Percentiles rank a stretch among this genome's conserved stretches.
phyloP scores from a whole-genome alignment of 345 rosid genomes.

The Melastoma malabathricum region DNA sequence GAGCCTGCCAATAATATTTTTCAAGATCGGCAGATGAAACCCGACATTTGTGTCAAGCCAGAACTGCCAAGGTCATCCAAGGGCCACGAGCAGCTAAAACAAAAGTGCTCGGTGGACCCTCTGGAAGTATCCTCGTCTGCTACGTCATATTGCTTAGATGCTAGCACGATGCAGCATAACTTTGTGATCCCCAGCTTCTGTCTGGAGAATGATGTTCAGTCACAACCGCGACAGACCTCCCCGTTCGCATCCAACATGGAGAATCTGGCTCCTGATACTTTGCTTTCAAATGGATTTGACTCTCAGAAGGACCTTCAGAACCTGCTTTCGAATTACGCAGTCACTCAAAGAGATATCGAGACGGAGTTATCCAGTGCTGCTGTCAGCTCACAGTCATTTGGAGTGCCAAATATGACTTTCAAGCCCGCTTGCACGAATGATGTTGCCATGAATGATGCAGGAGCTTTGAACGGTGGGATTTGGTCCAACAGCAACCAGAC shows the following conservation, averaged over 20 bases:
- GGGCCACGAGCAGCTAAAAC: constrained; percentile 45
- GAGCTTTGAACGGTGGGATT: constrained; percentile 55
- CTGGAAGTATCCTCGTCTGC: constrained; percentile 90
- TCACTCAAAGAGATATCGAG: constrained; percentile 64
- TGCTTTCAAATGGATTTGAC: constrained; percentile 74
- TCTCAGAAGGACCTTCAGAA: constrained; percentile 94
- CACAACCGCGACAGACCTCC: constrained; percentile 51
- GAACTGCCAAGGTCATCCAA: constrained; percentile 29
- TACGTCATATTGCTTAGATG: constrained; percentile 88
- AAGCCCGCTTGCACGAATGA: constrained; percentile 71
- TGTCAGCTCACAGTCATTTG: constrained; percentile 83
- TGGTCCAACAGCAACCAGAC: constrained; percentile 55
- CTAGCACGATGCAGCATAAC: constrained; percentile 58
- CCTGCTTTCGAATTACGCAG: constrained; percentile 73
- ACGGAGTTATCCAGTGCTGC: constrained; percentile 86
- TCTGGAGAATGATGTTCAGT: constrained; percentile 67
- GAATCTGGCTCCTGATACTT: constrained; percentile 57
- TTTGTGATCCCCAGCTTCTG: constrained; percentile 58
- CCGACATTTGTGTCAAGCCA: constrained; percentile 43
- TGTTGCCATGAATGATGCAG: constrained; percentile 58
- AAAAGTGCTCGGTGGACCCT: constrained; percentile 56
- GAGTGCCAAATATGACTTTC: constrained; percentile 62
- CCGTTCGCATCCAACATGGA: constrained; percentile 52
- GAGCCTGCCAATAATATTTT: constrained; percentile 47
- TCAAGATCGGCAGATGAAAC: constrained; percentile 62